phyloP scores from a whole-genome alignment of 768 basidiomycete species.

The Phanerochaete carnosa region DNA sequence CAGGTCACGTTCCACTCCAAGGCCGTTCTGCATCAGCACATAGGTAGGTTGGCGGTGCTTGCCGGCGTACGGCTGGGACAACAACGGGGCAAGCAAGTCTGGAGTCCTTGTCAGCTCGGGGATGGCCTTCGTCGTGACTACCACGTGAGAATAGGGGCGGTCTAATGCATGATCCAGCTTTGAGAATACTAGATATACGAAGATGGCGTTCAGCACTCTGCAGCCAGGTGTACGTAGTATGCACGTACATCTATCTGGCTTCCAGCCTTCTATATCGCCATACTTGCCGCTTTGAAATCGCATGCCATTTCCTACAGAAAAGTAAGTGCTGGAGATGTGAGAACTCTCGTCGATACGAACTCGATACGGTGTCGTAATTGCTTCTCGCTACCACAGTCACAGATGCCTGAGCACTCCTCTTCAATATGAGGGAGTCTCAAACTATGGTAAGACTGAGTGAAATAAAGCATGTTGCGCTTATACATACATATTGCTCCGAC shows the following conservation, averaged over 20 bases:
- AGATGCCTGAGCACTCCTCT: conserved; percentile 53
- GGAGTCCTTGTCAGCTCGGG: conserved; percentile 63
- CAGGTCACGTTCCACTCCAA: conserved; percentile 66
- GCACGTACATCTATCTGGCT: conserved; percentile 57
- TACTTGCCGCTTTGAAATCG: conserved; percentile 57
- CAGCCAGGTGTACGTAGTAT: neutral
- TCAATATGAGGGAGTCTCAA: conserved; percentile 53
- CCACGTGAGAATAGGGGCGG: conserved; percentile 57
- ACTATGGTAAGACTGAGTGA: neutral
- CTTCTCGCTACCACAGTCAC: conserved; percentile 75
- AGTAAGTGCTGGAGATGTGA: neutral
- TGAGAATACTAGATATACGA: neutral
- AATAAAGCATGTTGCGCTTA: neutral
- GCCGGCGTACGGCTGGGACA: conserved; percentile 45
- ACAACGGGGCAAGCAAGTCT: conserved; percentile 50
- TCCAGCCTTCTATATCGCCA: conserved; percentile 55
- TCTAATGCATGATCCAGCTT: conserved; percentile 48
- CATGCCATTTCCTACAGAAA: conserved; percentile 47
- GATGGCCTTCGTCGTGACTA: conserved; percentile 68
- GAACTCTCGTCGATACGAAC: conserved; percentile 23
- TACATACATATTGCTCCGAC: conserved; percentile 59
- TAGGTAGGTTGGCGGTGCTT: conserved; percentile 51
- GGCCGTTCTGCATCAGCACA: conserved; percentile 68
- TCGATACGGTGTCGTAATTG: conserved; percentile 55
- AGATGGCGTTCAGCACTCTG: neutral